Evolutionary conservation across 169 alveolate genomes (phyloP).

Genomic region (Cryptosporidium xiaoi): DNA sequence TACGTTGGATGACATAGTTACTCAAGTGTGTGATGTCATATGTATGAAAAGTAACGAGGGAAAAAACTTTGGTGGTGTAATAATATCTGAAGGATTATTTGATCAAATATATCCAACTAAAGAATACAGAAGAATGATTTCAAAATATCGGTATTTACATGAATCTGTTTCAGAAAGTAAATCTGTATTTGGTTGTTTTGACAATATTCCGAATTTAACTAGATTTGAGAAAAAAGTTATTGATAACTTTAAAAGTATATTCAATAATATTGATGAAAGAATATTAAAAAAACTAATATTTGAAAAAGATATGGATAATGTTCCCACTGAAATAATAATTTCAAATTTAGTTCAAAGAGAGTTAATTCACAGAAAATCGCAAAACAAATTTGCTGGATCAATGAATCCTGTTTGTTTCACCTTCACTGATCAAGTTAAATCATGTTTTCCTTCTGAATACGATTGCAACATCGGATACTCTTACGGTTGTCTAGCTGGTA

Average conservation of each 20-base stretch:
- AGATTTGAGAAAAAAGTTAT: constrained; percentile 19
- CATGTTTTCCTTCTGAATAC: constrained; percentile 95
- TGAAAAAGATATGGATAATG: constrained; percentile 35
- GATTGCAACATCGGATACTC: constrained; percentile 93
- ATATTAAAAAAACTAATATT: constrained; percentile 2
- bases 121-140: constrained; percentile 87
- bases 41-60: constrained; percentile 92
- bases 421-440: constrained; percentile 97
- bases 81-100: constrained; percentile 96
- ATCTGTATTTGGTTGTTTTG: neutral
- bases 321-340: constrained; percentile 95
- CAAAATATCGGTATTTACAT: neutral
- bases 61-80: constrained; percentile 94
- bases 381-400: constrained; percentile 89
- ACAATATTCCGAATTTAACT: neutral
- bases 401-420: constrained; percentile 94
- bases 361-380: constrained; percentile 87
- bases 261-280: constrained; percentile 13
- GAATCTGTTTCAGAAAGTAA: neutral
- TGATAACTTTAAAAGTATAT: constrained; percentile 45
- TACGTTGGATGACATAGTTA: constrained; percentile 92
- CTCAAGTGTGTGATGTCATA: constrained; percentile 94
- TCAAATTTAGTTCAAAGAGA: constrained; percentile 93
- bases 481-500: constrained; percentile 84
- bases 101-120: constrained; percentile 94